Conservation (phyloP, 495 filamentous ascomycete genomes). For the Xylaria grammica region DNA sequence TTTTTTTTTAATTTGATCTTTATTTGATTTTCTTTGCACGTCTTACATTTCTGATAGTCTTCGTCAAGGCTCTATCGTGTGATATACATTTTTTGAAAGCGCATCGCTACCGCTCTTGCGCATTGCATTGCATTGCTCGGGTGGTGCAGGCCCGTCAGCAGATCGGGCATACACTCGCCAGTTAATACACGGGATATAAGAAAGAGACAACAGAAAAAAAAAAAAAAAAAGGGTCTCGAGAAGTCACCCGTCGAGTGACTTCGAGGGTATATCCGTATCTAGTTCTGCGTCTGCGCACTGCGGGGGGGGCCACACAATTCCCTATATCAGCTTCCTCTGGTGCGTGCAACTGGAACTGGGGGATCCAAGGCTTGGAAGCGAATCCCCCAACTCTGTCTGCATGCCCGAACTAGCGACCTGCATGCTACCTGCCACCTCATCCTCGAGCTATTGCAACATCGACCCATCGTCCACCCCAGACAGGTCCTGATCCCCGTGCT, state of each 20-base stretch:
- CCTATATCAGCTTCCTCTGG: conserved; percentile 29
- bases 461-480: conserved; percentile 39
- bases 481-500: conserved; percentile 28
- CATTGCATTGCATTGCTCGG: conserved; percentile 5
- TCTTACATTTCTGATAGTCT: conserved; percentile 11
- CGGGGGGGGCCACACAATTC: conserved; percentile 20
- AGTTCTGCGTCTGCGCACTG: conserved; percentile 14
- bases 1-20: too few species aligned
- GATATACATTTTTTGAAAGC: not conserved
- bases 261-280: conserved; percentile 18
- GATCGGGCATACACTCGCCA: conserved; percentile 4
- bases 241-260: not conserved
- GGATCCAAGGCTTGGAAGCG: conserved; percentile 37
- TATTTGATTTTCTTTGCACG: not conserved
- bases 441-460: conserved; percentile 46
- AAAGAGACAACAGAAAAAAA: not conserved
- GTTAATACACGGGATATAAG: conserved; percentile 10
- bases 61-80: not conserved
- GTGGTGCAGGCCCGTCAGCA: conserved; percentile 14
- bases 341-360: conserved; percentile 32
- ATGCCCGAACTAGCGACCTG: conserved; percentile 44
- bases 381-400: conserved; percentile 41
- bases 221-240: conserved; percentile 6
- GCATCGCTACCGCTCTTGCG: conserved; percentile 3
- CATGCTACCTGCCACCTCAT: conserved; percentile 44